Percentiles rank a stretch among this genome's conserved stretches.
These are phyloP conservation scores for Alternaria panax DNA, from an alignment of 2,329 filamentous ascomycete species.

Conservation along the genomic window DNA sequence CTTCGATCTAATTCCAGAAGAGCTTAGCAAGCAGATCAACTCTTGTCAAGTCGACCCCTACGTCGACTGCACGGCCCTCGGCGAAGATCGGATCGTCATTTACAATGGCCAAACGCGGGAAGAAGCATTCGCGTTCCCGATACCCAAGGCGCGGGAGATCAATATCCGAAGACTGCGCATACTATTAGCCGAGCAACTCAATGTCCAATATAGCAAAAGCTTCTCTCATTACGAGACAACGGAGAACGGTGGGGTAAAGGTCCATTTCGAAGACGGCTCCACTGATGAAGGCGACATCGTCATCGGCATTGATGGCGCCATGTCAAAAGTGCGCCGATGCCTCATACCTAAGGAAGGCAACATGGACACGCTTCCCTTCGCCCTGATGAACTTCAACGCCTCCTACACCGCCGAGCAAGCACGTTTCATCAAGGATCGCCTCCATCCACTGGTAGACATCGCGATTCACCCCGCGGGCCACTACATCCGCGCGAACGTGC, in stretches of 20 bases:
- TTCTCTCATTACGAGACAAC: slow-evolving; percentile 27
- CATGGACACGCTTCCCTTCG: slow-evolving; percentile 37
- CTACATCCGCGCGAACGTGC: slow-evolving; percentile 41
- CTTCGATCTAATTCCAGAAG: slow-evolving; percentile 40
- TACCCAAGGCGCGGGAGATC: slow-evolving; percentile 44
- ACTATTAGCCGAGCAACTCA: slow-evolving; percentile 44
- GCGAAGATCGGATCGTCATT: slow-evolving; percentile 42
- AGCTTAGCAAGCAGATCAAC: slow-evolving; percentile 34
- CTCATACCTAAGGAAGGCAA: slow-evolving; percentile 27
- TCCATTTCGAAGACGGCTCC: slow-evolving; percentile 36
- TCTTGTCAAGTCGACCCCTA: slow-evolving; percentile 45
- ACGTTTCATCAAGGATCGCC: slow-evolving; percentile 30
- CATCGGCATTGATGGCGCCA: slow-evolving; percentile 39
- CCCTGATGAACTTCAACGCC: slow-evolving; percentile 41
- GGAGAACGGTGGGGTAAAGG: slow-evolving; percentile 34
- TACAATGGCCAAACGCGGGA: slow-evolving; percentile 47
- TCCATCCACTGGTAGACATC: slow-evolving; percentile 43
- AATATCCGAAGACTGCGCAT: slow-evolving; percentile 49
- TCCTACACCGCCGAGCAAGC: slow-evolving; percentile 37
- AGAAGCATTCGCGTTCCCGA: slow-evolving; percentile 44
- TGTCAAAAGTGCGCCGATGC: slow-evolving; percentile 36
- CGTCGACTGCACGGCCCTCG: slow-evolving; percentile 35
- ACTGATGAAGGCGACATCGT: slow-evolving; percentile 30
- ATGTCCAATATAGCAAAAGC: slow-evolving; percentile 41
- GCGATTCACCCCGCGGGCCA: slow-evolving; percentile 43